A percentile compares a stretch with the other conserved stretches of the same genome.
Conservation (phyloP, 805 yeast genomes). For the Ogataea paraovalis region DNA sequence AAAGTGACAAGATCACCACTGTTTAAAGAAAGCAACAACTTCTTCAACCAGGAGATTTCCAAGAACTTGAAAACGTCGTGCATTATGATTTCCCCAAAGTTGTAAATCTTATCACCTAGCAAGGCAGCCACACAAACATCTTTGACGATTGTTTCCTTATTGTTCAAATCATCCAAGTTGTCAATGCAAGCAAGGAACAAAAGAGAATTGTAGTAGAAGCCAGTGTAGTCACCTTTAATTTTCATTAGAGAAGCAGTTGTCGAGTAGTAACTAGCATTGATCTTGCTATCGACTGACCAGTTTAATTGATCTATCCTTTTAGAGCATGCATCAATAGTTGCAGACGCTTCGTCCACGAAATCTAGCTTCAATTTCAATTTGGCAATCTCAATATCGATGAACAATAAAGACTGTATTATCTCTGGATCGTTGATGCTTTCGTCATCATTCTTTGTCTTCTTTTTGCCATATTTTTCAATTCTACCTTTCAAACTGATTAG, state of each 20-base stretch:
- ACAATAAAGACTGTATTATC: conserved; percentile 48
- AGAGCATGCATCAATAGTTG: conserved; percentile 58
- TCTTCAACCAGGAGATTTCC: conserved; percentile 62
- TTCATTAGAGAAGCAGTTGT: conserved; percentile 75
- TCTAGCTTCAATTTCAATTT: conserved; percentile 58
- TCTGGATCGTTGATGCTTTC: conserved; percentile 31
- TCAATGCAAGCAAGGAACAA: conserved; percentile 75
- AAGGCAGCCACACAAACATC: conserved; percentile 84
- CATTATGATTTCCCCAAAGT: conserved; percentile 90
- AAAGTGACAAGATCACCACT: conserved; percentile 72
- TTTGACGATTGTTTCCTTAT: conserved; percentile 45
- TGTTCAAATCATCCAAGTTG: conserved; percentile 37
- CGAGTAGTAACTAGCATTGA: conserved; percentile 80
- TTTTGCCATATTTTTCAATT: conserved; percentile 39
- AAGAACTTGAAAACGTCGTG: conserved; percentile 68
- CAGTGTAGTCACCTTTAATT: conserved; percentile 71
- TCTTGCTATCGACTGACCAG: conserved; percentile 49
- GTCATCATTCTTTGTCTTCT: conserved; percentile 27
- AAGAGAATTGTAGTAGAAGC: conserved; percentile 76
- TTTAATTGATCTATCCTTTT: conserved; percentile 54
- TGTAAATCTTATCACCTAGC: conserved; percentile 87
- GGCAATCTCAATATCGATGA: conserved; percentile 70
- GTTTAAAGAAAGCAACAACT: conserved; percentile 66
- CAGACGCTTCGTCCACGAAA: conserved; percentile 54
- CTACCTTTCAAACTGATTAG: conserved; percentile 41